A percentile compares a stretch with the other conserved stretches of the same genome.
These are phyloP conservation scores for Epichloe hybrida DNA, from an alignment of 2,329 filamentous ascomycete genomes.

Conservation along the genomic window DNA sequence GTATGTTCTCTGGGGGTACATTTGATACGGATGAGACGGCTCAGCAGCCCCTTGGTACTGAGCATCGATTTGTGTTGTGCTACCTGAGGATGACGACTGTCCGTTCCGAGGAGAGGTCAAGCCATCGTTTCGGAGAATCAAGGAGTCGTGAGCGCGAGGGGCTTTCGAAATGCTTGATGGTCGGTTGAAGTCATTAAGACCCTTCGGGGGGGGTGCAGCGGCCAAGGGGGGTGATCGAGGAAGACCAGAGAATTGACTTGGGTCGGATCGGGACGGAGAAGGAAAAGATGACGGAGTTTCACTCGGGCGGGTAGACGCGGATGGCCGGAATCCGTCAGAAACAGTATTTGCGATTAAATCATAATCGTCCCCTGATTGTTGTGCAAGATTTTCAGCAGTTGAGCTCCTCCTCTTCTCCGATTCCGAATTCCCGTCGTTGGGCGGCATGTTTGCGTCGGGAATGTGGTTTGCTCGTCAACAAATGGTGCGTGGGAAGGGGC, in stretches of 20 bases:
- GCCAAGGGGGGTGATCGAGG: slow-evolving; percentile 10
- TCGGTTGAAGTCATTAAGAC: slow-evolving; percentile 17
- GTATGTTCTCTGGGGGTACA: slow-evolving; percentile 63
- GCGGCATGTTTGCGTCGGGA: slow-evolving; percentile 25
- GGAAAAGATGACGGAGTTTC: slow-evolving; percentile 8
- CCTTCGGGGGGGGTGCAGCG: slow-evolving; percentile 14
- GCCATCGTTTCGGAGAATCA: slow-evolving; percentile 40
- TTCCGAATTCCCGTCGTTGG: slow-evolving; percentile 24
- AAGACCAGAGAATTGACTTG: neutral
- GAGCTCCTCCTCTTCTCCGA: slow-evolving; percentile 26
- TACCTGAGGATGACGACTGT: slow-evolving; percentile 1
- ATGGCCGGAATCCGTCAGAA: slow-evolving; percentile 38
- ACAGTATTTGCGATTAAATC: slow-evolving; percentile 36
- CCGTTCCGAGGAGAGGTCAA: slow-evolving; percentile 13
- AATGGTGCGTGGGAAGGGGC: neutral
- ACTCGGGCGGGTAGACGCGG: neutral
- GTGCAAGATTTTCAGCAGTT: slow-evolving; percentile 29
- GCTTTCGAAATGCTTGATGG: slow-evolving; percentile 45
- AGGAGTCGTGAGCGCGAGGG: slow-evolving; percentile 32
- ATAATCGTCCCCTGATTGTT: slow-evolving; percentile 29
- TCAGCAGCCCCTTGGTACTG: slow-evolving; percentile 58
- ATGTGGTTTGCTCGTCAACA: neutral
- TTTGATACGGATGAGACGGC: slow-evolving; percentile 72
- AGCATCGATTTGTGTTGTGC: slow-evolving; percentile 33
- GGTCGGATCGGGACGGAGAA: slow-evolving; percentile 8